phyloP scores from a whole-genome alignment of 352 stramenopile genomes.

The Pythium aphanidermatum region DNA sequence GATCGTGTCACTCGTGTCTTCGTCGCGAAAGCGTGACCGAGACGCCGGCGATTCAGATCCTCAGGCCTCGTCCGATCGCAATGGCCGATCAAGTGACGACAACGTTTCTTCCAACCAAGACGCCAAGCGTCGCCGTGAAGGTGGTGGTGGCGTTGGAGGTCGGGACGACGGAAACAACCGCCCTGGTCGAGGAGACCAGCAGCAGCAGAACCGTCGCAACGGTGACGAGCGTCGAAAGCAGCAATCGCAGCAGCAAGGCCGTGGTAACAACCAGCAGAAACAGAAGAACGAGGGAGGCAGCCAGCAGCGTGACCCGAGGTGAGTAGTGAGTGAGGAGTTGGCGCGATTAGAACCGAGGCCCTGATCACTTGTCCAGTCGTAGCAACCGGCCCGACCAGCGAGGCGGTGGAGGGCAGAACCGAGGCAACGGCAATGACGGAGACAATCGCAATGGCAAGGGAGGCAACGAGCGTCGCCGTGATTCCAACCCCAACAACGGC shows the following conservation, averaged over 20 bases:
- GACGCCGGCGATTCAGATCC: constrained; percentile 17
- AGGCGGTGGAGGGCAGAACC: constrained; percentile 1
- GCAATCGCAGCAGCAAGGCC: constrained; percentile 18
- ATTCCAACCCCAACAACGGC: constrained; percentile 15
- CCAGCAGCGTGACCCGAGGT: constrained; percentile 57
- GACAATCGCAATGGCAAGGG: constrained; percentile 15
- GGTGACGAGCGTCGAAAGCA: constrained; percentile 54
- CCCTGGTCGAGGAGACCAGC: constrained; percentile 1
- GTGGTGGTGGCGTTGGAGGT: constrained; percentile 13
- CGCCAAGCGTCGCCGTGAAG: constrained; percentile 43
- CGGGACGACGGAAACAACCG: constrained; percentile 13
- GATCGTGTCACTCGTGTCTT: constrained; percentile 74
- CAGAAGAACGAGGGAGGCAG: constrained; percentile 25
- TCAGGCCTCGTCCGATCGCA: neutral
- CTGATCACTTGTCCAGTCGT: constrained; percentile 7
- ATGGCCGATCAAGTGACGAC: constrained; percentile 1
- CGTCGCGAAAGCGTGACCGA: constrained; percentile 62
- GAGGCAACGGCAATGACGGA: constrained; percentile 1
- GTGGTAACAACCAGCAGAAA: constrained; percentile 14
- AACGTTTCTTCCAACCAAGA: constrained; percentile 20
- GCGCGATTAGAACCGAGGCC: neutral
- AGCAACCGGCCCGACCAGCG: constrained; percentile 36
- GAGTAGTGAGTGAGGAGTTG: constrained; percentile 9
- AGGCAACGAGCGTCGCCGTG: constrained; percentile 16
- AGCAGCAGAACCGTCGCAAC: constrained; percentile 21